Evolutionary conservation across 495 filamentous ascomycete genomes (phyloP), one percentile per base, ranked within the genome.

Genomic region (Aspergillus asperescens): DNA sequence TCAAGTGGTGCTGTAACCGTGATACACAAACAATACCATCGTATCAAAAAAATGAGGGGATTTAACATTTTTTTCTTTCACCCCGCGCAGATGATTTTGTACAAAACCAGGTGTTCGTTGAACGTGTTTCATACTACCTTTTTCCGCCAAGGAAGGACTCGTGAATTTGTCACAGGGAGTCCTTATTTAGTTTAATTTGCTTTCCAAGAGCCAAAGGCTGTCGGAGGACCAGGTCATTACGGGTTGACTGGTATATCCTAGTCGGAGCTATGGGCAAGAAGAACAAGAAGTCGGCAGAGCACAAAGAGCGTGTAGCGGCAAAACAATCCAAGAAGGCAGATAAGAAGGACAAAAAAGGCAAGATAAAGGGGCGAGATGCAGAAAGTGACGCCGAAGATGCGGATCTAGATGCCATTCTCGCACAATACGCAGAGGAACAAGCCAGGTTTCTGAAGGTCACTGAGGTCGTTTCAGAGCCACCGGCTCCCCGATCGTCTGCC

Each of bases 361-460:
- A 86, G 69, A 67, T 73, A 25, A 80, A 79, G 57, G 71, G 72
- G 60, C 62, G 64, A 28, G 75, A 79, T 58, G 84, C 81, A 20
- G 88, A 89, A 62, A 90, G 86, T 64, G 87, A 93, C 62, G 87
- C 74, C 31, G 90, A 95, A 71, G 90, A 96, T 58, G 82, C 91
- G n/a, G 93, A 98, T 70, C 74, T 98, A 35, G 93, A 98, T 67
- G 82, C 85, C n/a, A 89, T 98, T n/a, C 83, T 97, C 10, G 90
- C 89, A 15, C 89, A 93, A 69, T 97, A 95, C 63, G 75, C 77
- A 19, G 75, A 76, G 52, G 70, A 90, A 70, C 93, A 98, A 74
- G 91, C 93, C 50, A 84, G 86, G 59, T 96, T 93, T 61, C 80
- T 92, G 56, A 95, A 95, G 73, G 81, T 98, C 61, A 96, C 92